Conservation (phyloP, 441 rosid genomes). For the Eugenia klotzschiana region DNA sequence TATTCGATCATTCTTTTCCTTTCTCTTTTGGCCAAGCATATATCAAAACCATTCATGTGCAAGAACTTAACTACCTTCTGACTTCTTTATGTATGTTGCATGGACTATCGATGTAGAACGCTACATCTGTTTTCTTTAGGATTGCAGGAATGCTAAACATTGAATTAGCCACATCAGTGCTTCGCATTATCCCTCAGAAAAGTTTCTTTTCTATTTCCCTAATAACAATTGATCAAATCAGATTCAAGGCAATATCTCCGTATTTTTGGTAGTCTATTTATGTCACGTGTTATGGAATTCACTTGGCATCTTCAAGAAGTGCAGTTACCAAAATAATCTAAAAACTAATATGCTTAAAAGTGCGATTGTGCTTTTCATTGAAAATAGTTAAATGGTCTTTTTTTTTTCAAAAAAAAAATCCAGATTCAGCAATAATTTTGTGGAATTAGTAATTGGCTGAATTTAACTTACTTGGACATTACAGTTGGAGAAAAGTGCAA, state of each 20-base stretch:
- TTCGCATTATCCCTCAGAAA: neutral
- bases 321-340: neutral
- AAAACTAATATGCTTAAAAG: neutral
- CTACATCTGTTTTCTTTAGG: neutral
- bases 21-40: neutral
- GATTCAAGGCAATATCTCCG: neutral
- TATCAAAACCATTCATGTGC: neutral
- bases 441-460: neutral
- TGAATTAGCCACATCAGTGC: neutral
- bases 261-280: neutral
- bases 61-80: neutral
- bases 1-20: neutral
- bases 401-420: neutral
- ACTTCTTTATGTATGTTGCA: neutral
- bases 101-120: neutral
- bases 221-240: neutral
- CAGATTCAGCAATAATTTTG: neutral
- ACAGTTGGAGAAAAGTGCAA: conserved; percentile 77
- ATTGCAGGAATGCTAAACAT: neutral
- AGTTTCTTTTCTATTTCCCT: neutral
- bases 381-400: neutral
- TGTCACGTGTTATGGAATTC: neutral
- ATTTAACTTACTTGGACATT: neutral
- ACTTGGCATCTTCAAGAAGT: neutral
- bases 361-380: neutral